Percentiles rank a stretch among this genome's conserved stretches.
Conservation (phyloP, 768 basidiomycete species). For the Suillus americanus region DNA sequence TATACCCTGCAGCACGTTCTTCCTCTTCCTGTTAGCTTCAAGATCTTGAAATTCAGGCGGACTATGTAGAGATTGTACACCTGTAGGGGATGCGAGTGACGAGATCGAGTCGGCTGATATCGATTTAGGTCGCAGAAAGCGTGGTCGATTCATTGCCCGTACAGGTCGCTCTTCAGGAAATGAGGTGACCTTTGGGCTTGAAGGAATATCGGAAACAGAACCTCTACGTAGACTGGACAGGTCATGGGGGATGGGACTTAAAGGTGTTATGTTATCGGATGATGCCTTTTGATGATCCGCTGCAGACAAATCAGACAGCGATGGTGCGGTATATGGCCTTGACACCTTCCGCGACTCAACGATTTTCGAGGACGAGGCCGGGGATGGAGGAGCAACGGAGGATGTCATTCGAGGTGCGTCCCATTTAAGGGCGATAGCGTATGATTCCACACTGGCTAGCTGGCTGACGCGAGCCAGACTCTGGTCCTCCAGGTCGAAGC, state of each 20-base stretch:
- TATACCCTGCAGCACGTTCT: constrained; percentile 42
- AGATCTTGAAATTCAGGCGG: constrained; percentile 9
- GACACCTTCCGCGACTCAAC: constrained; percentile 25
- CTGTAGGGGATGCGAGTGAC: constrained; percentile 19
- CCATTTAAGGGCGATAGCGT: constrained; percentile 16
- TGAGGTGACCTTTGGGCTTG: constrained; percentile 7
- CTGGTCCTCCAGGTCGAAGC: constrained; percentile 70
- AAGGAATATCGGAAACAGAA: constrained; percentile 26
- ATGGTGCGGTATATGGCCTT: constrained; percentile 52
- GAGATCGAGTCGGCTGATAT: constrained; percentile 58
- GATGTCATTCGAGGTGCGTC: constrained; percentile 13
- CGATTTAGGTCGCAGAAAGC: constrained; percentile 45
- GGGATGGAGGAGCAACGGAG: constrained; percentile 19
- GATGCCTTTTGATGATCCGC: not conserved
- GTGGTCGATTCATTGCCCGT: constrained; percentile 20
- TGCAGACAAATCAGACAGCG: constrained; percentile 28
- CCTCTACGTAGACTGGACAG: constrained; percentile 23
- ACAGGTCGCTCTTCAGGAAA: constrained; percentile 20
- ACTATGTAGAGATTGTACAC: constrained; percentile 11
- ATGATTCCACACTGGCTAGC: constrained; percentile 35
- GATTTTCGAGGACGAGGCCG: constrained; percentile 17
- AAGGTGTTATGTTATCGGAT: constrained; percentile 9
- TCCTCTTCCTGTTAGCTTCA: constrained; percentile 32
- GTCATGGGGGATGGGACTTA: constrained; percentile 9
- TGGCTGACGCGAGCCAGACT: constrained; percentile 67